Evolutionary conservation across 1,284 basidiomycete species (phyloP).

Genomic region (Cutaneotrichosporon cutaneum): DNA sequence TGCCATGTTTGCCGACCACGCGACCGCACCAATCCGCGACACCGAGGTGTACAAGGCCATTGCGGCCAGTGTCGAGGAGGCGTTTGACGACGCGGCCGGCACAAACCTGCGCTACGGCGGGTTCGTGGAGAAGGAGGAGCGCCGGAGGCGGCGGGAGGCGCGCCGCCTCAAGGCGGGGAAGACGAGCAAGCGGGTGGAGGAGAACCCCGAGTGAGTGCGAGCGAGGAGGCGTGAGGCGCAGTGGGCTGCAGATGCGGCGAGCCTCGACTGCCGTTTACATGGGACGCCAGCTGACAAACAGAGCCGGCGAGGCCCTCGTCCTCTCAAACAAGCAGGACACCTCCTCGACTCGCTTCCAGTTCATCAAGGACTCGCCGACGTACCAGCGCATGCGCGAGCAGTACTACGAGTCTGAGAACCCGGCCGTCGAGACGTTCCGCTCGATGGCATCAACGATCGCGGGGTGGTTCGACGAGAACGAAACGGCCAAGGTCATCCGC

Average conservation of each 20-base stretch:
- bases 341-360: conserved; percentile 59
- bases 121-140: conserved; percentile 86
- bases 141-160: conserved; percentile 69
- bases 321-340: conserved; percentile 54
- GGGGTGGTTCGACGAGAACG: conserved; percentile 91
- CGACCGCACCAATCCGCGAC: conserved; percentile 90
- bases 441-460: conserved; percentile 81
- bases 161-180: conserved; percentile 80
- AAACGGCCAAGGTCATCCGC: conserved; percentile 89
- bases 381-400: conserved; percentile 60
- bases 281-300: conserved; percentile 52
- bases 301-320: conserved; percentile 79
- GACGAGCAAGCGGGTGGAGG: conserved; percentile 59
- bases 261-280: no score
- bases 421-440: conserved; percentile 76
- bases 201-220: conserved; percentile 71
- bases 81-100: conserved; percentile 76
- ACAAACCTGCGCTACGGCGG: conserved; percentile 76
- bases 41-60: conserved; percentile 92
- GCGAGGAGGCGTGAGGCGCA: neutral
- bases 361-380: conserved; percentile 59
- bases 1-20: conserved; percentile 68
- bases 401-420: conserved; percentile 93
- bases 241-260: neutral
- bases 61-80: conserved; percentile 83